phyloP scores from a whole-genome alignment of 192 early-diverging fungal genomes.

The Dimargaris cristalligena region DNA sequence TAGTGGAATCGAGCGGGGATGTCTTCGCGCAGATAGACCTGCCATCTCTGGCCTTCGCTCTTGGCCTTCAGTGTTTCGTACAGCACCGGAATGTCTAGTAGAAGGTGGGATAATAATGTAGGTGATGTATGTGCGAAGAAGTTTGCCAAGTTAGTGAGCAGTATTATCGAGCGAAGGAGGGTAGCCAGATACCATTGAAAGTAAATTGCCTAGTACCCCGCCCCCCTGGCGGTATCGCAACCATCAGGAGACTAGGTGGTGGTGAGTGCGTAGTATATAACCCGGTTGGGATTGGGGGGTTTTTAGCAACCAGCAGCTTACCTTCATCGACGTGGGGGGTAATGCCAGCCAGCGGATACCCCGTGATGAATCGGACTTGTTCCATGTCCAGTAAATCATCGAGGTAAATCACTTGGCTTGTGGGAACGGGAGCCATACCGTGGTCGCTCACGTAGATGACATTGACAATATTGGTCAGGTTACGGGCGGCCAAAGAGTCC shows the following conservation, averaged over 20 bases:
- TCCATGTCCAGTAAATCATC: constrained; percentile 52
- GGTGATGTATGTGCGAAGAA: too few relatives aligned
- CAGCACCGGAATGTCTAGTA: constrained; percentile 25
- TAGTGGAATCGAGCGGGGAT: constrained; percentile 63
- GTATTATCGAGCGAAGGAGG: too few relatives aligned
- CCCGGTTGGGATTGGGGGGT: too few relatives aligned
- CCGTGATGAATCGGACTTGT: constrained; percentile 32
- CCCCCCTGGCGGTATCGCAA: too few relatives aligned
- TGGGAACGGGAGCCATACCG: constrained; percentile 54
- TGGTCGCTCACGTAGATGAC: constrained; percentile 66
- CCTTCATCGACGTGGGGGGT: too few relatives aligned
- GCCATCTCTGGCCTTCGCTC: constrained; percentile 29
- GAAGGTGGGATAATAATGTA: too few relatives aligned
- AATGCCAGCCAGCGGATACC: constrained; percentile 44
- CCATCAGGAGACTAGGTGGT: too few relatives aligned
- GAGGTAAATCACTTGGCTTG: constrained; percentile 43
- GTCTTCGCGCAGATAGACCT: constrained; percentile 52
- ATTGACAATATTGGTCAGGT: constrained; percentile 46
- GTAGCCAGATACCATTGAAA: too few relatives aligned
- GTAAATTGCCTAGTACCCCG: too few relatives aligned
- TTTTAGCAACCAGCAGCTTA: too few relatives aligned
- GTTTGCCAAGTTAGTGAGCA: too few relatives aligned
- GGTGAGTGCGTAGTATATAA: too few relatives aligned
- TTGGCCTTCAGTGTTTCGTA: constrained; percentile 32
- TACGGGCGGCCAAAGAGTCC: constrained; percentile 32